These are phyloP conservation scores for Fusarium sp. DNA, from an alignment of 2,329 filamentous ascomycete genomes.

Conservation along the genomic window DNA sequence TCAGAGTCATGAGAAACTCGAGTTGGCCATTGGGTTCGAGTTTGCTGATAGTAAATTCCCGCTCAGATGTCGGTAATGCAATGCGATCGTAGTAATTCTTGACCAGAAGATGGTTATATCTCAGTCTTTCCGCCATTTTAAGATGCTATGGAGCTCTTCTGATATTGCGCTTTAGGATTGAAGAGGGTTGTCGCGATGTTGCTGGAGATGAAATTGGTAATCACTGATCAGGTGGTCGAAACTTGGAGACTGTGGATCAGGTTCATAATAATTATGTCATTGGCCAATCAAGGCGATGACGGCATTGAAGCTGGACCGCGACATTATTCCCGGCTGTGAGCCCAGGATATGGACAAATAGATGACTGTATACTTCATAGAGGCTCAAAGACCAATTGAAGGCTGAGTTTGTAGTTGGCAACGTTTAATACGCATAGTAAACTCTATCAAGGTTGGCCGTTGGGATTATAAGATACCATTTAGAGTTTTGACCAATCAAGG, in stretches of 20 bases:
- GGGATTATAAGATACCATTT: too few species aligned
- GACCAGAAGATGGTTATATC: not conserved
- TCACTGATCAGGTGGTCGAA: not conserved
- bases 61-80: not conserved
- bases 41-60: not conserved
- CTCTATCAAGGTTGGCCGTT: not conserved
- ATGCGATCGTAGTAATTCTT: conserved; percentile 18
- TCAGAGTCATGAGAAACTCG: not conserved
- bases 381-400: not conserved
- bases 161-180: not conserved
- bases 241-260: not conserved
- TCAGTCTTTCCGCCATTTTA: conserved; percentile 11
- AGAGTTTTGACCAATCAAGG: not conserved
- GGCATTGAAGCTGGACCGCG: not conserved
- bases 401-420: not conserved
- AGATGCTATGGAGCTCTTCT: not conserved
- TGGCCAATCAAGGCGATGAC: not conserved
- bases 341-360: rapidly evolving
- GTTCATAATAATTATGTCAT: not conserved
- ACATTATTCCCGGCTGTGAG: not conserved
- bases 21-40: not conserved
- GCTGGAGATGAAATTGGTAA: not conserved
- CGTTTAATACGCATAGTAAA: rapidly evolving
- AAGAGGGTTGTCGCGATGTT: not conserved
- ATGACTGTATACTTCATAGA: not conserved